These are phyloP conservation scores for Tetrapisispora taiwanensis DNA, from an alignment of 805 yeast genomes.

Conservation along the genomic window DNA sequence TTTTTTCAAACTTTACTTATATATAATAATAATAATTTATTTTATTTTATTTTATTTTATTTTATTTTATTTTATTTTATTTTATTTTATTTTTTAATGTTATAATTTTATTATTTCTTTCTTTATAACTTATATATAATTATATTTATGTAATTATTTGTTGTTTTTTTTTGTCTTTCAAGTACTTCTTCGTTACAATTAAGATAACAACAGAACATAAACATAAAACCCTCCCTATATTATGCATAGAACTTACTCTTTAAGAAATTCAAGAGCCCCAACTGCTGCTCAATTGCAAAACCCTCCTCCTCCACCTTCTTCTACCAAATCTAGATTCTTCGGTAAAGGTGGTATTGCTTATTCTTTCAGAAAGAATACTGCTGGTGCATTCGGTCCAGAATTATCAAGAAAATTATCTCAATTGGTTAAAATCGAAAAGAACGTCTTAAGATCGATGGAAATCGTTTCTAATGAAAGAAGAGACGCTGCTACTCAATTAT, in stretches of 20 bases:
- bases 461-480: conserved; percentile 67
- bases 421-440: conserved; percentile 72
- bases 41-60: too few species aligned
- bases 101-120: too few species aligned
- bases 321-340: conserved; percentile 76
- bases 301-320: conserved; percentile 91
- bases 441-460: conserved; percentile 70
- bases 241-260: conserved; percentile 97
- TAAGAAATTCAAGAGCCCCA: conserved; percentile 92
- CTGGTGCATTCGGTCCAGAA: conserved; percentile 76
- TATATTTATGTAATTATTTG: too few species aligned
- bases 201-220: background rate
- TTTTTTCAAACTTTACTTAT: too few species aligned
- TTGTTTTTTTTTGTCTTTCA: too few species aligned
- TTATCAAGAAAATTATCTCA: conserved; percentile 63
- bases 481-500: conserved; percentile 72
- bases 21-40: too few species aligned
- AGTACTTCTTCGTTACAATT: background rate
- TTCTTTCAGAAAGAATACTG: conserved; percentile 57
- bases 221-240: background rate
- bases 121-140: too few species aligned
- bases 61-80: too few species aligned
- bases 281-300: conserved; percentile 90
- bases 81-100: too few species aligned
- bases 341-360: conserved; percentile 62